These are phyloP conservation scores for Yamadazyma spencermartinsiae DNA, from an alignment of 1,139 yeast species.

Conservation along the genomic window DNA sequence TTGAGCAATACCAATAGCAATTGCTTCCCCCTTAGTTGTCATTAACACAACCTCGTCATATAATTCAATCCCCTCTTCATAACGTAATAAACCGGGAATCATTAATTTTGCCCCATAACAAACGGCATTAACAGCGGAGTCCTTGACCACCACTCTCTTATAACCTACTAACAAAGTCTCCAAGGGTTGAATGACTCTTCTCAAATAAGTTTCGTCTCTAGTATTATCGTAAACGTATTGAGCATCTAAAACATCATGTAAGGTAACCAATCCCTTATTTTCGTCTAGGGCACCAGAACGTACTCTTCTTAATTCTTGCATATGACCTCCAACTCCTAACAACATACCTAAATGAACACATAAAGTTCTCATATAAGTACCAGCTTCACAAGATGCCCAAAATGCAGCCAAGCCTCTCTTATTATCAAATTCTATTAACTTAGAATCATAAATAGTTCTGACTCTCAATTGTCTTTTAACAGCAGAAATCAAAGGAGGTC, in stretches of 20 bases:
- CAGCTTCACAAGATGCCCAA: constrained; percentile 99
- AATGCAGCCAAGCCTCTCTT: constrained; percentile 96
- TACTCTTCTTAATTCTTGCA: constrained; percentile 99
- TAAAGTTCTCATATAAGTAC: constrained; percentile 98
- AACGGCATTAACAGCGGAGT: constrained; percentile 96
- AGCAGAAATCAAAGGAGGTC: constrained; percentile 98
- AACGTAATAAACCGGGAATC: constrained; percentile 98
- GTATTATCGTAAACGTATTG: constrained; percentile 98
- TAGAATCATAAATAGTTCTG: constrained; percentile 95
- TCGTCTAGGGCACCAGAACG: constrained; percentile 96
- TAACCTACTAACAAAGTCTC: constrained; percentile 92
- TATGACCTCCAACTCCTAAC: constrained; percentile 98
- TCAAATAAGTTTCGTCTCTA: constrained; percentile 91
- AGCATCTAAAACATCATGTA: constrained; percentile 97
- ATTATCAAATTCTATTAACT: constrained; percentile 92
- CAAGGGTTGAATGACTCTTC: constrained; percentile 92
- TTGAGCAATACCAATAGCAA: constrained; percentile 97
- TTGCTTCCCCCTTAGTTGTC: constrained; percentile 99
- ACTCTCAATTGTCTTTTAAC: constrained; percentile 99
- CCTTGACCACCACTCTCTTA: constrained; percentile 97
- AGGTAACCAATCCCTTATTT: constrained; percentile 86
- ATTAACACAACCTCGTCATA: constrained; percentile 97
- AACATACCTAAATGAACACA: constrained; percentile 99
- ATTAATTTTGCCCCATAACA: constrained; percentile 98
- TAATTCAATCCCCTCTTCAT: constrained; percentile 96